Conservation (phyloP, 306 rosid species). For the Rosa persica region DNA sequence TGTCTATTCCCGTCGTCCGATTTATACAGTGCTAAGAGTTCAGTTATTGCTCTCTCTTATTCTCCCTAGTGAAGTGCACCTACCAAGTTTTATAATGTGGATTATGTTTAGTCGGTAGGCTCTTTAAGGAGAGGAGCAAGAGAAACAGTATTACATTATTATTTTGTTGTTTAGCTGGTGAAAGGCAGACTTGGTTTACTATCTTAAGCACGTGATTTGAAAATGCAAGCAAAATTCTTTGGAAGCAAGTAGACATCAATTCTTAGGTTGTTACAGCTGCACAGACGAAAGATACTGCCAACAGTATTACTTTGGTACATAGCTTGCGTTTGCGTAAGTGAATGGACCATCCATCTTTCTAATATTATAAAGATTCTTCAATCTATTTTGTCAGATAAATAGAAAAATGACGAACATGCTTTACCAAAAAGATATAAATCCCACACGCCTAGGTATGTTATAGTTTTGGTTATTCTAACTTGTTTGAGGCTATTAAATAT, state of each 20-base stretch:
- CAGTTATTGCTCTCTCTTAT: neutral
- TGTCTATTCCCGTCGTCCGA: neutral
- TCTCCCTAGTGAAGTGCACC: neutral
- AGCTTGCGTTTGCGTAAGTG: neutral
- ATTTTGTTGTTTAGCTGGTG: neutral
- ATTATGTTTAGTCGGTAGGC: neutral
- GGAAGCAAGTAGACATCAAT: neutral
- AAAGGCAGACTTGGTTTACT: neutral
- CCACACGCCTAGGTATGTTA: neutral
- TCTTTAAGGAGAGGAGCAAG: neutral
- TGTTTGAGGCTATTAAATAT: no score
- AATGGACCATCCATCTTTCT: neutral
- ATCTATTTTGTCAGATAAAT: neutral
- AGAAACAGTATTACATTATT: neutral
- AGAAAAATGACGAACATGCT: neutral
- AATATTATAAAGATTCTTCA: neutral
- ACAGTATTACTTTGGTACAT: neutral
- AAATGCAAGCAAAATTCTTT: neutral
- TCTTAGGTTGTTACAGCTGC: slow-evolving; percentile 1
- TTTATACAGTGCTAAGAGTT: neutral
- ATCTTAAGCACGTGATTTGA: neutral
- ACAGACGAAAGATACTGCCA: neutral
- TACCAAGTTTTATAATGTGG: neutral
- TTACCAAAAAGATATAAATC: neutral
- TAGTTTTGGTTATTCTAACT: neutral